Evolutionary conservation across 495 filamentous ascomycete genomes (phyloP), one percentile per base, ranked within the genome.

Genomic region (Penicillium herquei): DNA sequence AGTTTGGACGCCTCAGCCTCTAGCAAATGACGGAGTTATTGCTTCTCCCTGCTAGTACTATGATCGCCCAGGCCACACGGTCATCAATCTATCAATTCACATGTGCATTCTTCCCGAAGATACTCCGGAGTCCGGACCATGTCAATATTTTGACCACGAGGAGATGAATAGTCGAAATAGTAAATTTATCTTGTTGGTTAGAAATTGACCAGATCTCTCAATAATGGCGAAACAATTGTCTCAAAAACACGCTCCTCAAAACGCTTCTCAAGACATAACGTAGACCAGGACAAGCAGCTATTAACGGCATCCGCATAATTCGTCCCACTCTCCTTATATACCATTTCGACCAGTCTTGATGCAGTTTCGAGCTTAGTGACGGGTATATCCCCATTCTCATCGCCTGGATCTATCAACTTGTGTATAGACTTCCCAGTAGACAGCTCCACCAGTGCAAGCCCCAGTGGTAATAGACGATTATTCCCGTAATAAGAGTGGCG

Each of bases 391-490:
- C 18, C 42, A 39, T 64, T 43, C 2, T 54, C 58, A 39, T 70
- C 64, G 18, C 67, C 53, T 5, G 58, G 55, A 2, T 10, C 50
- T 3, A 53, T 17, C 33, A 71, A 55, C 3, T 55, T 33, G 6
- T 39, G 39, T 1, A 74, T 16, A 2, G 65, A 57, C 37, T 57
- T 55, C n/a, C 70, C 73, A 49, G 73, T 64, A 21, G 68, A 71
- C 7, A 75, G 62, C 43, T 74, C 72, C n/a, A 72, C 59, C n/a
- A 74, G 53, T 1, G 70, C 63, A 26, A 66, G 40, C 13, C 70
- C 72, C 3, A 74, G 60, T 5, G 64, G 61, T 14, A 70, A 61
- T 4, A 74, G 43, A 2, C 53, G 26, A 47, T 69, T 52, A 44
- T 60, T 63, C 30, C 60, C 51, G 18, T 64, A 8, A n/a, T 16